Conservation (phyloP, 176 grass and related monocot species). For the Coix lacrymajobi region DNA sequence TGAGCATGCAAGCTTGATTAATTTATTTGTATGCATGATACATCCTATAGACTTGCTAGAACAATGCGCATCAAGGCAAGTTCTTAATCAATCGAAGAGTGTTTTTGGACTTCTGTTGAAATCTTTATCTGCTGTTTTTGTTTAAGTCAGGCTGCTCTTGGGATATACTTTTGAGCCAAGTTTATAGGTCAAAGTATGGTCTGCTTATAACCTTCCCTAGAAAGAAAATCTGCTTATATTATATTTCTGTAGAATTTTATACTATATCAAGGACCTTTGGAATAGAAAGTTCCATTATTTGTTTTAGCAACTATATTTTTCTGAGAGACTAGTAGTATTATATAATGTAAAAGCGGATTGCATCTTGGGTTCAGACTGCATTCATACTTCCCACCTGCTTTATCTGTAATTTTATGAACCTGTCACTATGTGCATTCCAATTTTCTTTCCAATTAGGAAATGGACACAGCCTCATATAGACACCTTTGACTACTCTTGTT, state of each 20-base stretch:
- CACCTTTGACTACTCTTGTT: neutral
- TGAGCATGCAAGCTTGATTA: neutral
- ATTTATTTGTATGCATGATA: neutral
- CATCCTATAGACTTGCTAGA: neutral
- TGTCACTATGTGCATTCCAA: neutral
- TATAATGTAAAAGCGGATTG: neutral
- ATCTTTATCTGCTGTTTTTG: neutral
- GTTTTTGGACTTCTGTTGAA: neutral
- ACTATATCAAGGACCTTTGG: neutral
- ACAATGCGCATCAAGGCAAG: neutral
- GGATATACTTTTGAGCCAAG: neutral
- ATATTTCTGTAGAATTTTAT: neutral
- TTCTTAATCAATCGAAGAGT: neutral
- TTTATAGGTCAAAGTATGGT: constrained; percentile 9
- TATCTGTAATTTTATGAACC: neutral
- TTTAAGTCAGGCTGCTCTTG: neutral
- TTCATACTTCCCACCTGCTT: neutral
- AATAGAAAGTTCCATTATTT: neutral
- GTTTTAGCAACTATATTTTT: neutral
- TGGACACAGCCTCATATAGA: neutral
- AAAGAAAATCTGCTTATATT: neutral
- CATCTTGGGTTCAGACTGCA: neutral
- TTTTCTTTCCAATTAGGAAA: neutral
- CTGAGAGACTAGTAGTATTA: neutral
- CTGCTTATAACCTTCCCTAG: neutral